Evolutionary conservation across 2,329 filamentous ascomycete species (phyloP), one percentile per base, ranked within the genome.

Genomic region (Aspergillus transmontanensis): DNA sequence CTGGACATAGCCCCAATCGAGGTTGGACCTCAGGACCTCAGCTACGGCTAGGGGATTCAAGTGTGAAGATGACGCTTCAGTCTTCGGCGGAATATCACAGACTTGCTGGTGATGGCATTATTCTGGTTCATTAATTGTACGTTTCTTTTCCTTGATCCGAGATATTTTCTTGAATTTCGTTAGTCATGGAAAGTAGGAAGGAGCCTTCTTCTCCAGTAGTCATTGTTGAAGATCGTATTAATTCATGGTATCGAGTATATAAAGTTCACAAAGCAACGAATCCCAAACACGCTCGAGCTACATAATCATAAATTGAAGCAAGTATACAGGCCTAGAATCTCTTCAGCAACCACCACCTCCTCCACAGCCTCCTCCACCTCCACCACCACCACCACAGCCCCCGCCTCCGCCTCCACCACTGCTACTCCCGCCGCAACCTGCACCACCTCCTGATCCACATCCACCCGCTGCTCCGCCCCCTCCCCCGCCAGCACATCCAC

Each of bases 381-480:
- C 59, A 28, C 62, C 45, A 1, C 64, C 45, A 1, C 64, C 58
- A 16, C 64, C 54, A 23, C 64, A 55, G 7, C 64, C 58, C 7
- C 65, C 53, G 9, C 63, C 59, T 1, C 64, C 53, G 12, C 62
- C 62, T 36, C 64, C 53, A 4, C 61, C 64, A 2, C 66, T 59
- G 26, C 66, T 58, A 26, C 67, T 19, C 21, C 62, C 34, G 10
- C 63, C 59, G 9, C 67, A 62, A 11, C 64, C 62, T 23, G 65
- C 64, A 19, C 60, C 50, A 1, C 80, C 76, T 0, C 78, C 77
- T 1, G 80, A 74, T 4, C 80, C 78, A 43, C 81, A 76, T 3
- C 79, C 80, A 2, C 78, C 76, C 51, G 75, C 74, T 34, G 77
- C 74, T 41, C 76, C 77, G 68, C 80, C 79, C 0, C 75, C 81